Base-by-base conservation (phyloP, 1,139 yeast genomes). In the Saccharomycopsis phalli region DNA sequence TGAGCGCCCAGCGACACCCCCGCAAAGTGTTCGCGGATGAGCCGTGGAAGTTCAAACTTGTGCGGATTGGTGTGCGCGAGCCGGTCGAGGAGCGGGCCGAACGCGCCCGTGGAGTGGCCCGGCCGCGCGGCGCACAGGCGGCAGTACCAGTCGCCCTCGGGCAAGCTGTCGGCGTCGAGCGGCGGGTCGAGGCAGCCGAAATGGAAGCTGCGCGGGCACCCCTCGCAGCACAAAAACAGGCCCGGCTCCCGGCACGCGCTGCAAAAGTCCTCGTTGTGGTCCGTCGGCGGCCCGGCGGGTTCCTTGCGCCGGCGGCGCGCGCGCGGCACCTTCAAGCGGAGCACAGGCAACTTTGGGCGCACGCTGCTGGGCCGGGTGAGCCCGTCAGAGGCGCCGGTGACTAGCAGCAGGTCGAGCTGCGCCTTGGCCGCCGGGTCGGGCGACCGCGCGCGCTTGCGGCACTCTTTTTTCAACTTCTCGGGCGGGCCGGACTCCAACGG, bases 161-260 rank as follows among this genome's bases (percentile, higher is more conserved):
- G 96, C 6, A 87, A 65, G 32, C 74, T 69, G 34, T 65, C 67
- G 36, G 78, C 80, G 48, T 81, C 91, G 20, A 81, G 61, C 0
- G 98, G 97, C 2, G 97, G 97, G 51, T 84, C 82, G 48, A 91
- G 74, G 57, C 98, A 91, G 10, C 83, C 69, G 54, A 91, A 86
- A 56, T 91, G 98, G 58, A 88, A 91, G 1, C 95, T 83, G 53
- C 71, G 72, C 0, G 96, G 95, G 59, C 98, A 91, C 2, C 83
- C 69, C 51, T 91, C 98, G 61, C 98, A 91, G 59, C 97, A 91
- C 23, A 91, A 67, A 50, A 91, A 86, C 29, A 83, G 69, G 6
- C 98, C 98, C 0, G 88, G 67, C 21, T 87, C 86, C 1, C 93
- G 87, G 61, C 98, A 91, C 0, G 93, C 70, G 19, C 82, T 68